These are phyloP conservation scores for Apiospora sp. DNA, from an alignment of 2,329 filamentous ascomycete genomes.

Conservation along the genomic window DNA sequence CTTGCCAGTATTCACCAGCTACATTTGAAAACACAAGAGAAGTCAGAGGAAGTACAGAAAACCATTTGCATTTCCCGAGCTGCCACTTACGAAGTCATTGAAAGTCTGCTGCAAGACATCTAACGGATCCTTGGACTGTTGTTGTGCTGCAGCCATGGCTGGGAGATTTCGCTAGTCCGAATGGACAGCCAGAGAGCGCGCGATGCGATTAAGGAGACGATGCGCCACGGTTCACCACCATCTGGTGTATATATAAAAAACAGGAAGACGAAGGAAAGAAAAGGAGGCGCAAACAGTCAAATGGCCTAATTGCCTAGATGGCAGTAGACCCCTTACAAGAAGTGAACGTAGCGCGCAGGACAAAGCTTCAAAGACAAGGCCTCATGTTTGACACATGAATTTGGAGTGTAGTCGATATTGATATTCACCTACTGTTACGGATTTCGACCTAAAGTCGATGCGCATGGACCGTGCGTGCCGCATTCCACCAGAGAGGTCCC, in stretches of 20 bases:
- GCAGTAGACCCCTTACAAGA: neutral
- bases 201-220: neutral
- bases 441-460: slow-evolving; percentile 11
- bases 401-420: neutral
- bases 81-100: slow-evolving; percentile 60
- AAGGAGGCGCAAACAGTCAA: neutral
- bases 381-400: slow-evolving; percentile 7
- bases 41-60: neutral
- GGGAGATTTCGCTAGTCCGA: slow-evolving; percentile 3
- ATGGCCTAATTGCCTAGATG: neutral
- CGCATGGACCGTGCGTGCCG: slow-evolving; percentile 9
- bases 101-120: slow-evolving; percentile 61
- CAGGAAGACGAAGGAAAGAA: too few species aligned
- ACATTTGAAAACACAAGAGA: neutral
- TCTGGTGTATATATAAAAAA: neutral
- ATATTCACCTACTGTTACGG: slow-evolving; percentile 2
- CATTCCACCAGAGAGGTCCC: neutral
- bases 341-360: neutral
- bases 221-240: slow-evolving; percentile 4
- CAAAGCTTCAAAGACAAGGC: slow-evolving; percentile 16
- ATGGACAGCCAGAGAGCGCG: neutral
- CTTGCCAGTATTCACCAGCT: slow-evolving; percentile 68
- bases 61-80: neutral
- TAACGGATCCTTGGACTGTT: slow-evolving; percentile 48
- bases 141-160: slow-evolving; percentile 31